phyloP scores from a whole-genome alignment of 306 rosid genomes.

The Quercus rubra region DNA sequence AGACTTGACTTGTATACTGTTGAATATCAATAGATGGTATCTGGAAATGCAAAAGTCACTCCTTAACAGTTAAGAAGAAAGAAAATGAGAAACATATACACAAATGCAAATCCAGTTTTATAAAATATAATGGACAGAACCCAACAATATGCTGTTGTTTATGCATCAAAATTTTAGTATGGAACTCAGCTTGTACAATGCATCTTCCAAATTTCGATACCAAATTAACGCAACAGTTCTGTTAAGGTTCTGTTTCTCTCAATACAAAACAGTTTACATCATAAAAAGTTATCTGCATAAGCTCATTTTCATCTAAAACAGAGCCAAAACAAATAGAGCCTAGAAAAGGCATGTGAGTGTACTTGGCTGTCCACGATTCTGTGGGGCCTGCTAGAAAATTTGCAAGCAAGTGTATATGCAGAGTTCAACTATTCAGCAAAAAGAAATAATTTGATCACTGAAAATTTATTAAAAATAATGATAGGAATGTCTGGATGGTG shows the following conservation, averaged over 20 bases:
- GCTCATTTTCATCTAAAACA: neutral
- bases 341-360: neutral
- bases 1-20: conserved; percentile 70
- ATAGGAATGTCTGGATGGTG: too few species aligned
- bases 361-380: neutral
- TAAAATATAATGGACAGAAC: neutral
- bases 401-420: neutral
- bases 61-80: neutral
- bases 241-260: neutral
- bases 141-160: neutral
- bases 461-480: neutral
- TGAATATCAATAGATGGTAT: conserved; percentile 71
- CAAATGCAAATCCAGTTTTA: neutral
- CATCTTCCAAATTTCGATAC: neutral
- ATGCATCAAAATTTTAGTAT: neutral
- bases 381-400: neutral
- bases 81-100: neutral
- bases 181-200: neutral
- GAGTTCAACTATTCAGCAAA: conserved; percentile 2
- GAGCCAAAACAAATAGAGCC: neutral
- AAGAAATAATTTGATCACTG: neutral
- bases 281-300: neutral
- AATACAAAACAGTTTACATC: neutral
- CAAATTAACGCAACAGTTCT: neutral
- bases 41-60: conserved; percentile 43